Evolutionary conservation across 148 eudicot species (phyloP), one percentile per base, ranked within the genome.

Genomic region (Fallopia convolvulus): DNA sequence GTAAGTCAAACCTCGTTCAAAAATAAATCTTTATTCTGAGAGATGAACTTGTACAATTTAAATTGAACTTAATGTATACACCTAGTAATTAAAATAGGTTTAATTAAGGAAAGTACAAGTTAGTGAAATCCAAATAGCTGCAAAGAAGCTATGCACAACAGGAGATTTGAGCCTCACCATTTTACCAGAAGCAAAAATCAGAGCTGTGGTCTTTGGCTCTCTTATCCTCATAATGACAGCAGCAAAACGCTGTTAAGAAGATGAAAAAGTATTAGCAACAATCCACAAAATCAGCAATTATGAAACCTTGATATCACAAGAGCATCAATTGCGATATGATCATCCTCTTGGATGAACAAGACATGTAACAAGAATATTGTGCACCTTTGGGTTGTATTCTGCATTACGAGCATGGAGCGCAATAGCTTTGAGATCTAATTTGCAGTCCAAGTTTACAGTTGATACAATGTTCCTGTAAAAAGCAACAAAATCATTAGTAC

Each of bases 181-280:
- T 79, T 92, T 90, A 14, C 97, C 97, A 74, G 97, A 92, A 82
- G 97, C 97, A 85, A 92, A 92, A 55, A 92, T 92, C 26, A 92
- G 71, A 2, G 97, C 95, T 32, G 97, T 92, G 0, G 97, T 92
- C 83, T 92, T 92, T 75, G 97, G 97, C 41, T 92, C 97, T 75
- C 97, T 90, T 33, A 93, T 90, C 84, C 97, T 84, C 97, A 93
- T 93, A 56, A 93, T 93, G 12, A 93, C 97, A 17, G 97, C 97
- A 85, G 97, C 95, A 83, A 93, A 93, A 89, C 97, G 97, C 97
- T 93, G 82, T 21, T 79, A 36, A 56, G 26, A 48, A 58, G 68
- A 78, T 10, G 30, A 48, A 18, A 23, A 21, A 46, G 15, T 5
- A 46, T 73, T 10, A 73, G 53, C 10, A 73, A 73, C 3, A 42